Base-by-base conservation (phyloP, 2,329 filamentous ascomycete genomes). In the Fonsecaea nubica region DNA sequence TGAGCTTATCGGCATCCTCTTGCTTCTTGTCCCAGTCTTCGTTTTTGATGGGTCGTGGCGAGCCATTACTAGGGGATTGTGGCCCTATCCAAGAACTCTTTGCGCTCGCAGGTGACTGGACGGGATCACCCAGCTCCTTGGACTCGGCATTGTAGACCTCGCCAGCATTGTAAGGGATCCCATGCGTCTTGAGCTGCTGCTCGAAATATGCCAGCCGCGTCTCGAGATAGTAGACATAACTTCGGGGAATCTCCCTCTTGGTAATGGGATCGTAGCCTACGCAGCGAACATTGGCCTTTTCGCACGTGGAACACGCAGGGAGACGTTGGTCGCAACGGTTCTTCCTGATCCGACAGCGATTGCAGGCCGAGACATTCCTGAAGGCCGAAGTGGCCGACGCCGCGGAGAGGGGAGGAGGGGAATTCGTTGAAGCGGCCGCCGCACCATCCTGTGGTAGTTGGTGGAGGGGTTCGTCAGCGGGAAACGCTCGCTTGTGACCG, bases 201-300 rank as follows among this genome's bases (percentile, higher is more conserved):
- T 98, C 94, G 35, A 98, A 87, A 79, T 95, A 92, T 68, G 89
- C 86, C 62, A 97, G 87, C 66, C 94, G 86, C 33, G 90, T 92
- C 78, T 98, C 94, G 66, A 98, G 89, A 77, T 97, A 98, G 80
- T 91, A 97, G 57, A 98, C 92, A 82, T 98, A 98, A 78, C 87
- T 89, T 79, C 93, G 87, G 58, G 94, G 94, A 65, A 98, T 97
- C 80, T 97, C 93, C 76, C 92, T 89, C 84, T 97, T 97, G 30
- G 92, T 96, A 75, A 97, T 97, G 38, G 94, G 93, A 77, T 98
- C 94, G 78, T 97, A 97, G 69, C 94, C 94, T 58, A 97, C 92
- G 77, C 95, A 98, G 72, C 91, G 90, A 54, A 96, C 92, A 65
- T 87, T 86, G n/a, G 92, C 93, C 81, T 97, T 97, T 77, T 93